phyloP scores from a whole-genome alignment of 2,329 filamentous ascomycete genomes.

The Periconia sp. region DNA sequence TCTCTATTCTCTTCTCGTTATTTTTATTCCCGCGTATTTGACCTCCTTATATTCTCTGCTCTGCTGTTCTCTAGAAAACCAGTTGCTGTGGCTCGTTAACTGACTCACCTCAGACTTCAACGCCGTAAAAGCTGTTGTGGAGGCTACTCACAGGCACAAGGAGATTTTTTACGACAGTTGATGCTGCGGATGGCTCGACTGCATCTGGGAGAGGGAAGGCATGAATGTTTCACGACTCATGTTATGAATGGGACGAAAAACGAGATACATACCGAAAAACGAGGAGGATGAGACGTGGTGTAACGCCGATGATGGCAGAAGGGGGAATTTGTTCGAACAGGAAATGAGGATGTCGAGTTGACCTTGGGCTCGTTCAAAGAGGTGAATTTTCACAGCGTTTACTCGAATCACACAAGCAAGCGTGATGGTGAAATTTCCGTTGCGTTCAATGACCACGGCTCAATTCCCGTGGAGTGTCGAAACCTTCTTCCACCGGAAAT shows the following conservation, averaged over 20 bases:
- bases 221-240: not conserved
- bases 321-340: too few species aligned
- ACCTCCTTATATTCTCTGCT: not conserved
- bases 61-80: not conserved
- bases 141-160: conserved; percentile 79
- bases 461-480: too few species aligned
- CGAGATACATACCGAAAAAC: not conserved
- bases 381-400: too few species aligned
- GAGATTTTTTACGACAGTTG: conserved; percentile 72
- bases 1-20: not conserved
- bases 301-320: too few species aligned
- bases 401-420: too few species aligned
- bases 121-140: conserved; percentile 76
- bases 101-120: conserved; percentile 63
- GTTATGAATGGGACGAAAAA: not conserved
- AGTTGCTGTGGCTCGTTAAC: not conserved
- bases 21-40: not conserved
- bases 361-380: too few species aligned
- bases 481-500: not conserved
- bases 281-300: too few species aligned
- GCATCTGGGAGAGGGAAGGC: not conserved
- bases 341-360: too few species aligned
- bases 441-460: too few species aligned
- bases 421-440: too few species aligned
- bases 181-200: not conserved